These are phyloP conservation scores for Volvox reticuliferus DNA, from an alignment of 139 green algal genomes.

Conservation along the genomic window DNA sequence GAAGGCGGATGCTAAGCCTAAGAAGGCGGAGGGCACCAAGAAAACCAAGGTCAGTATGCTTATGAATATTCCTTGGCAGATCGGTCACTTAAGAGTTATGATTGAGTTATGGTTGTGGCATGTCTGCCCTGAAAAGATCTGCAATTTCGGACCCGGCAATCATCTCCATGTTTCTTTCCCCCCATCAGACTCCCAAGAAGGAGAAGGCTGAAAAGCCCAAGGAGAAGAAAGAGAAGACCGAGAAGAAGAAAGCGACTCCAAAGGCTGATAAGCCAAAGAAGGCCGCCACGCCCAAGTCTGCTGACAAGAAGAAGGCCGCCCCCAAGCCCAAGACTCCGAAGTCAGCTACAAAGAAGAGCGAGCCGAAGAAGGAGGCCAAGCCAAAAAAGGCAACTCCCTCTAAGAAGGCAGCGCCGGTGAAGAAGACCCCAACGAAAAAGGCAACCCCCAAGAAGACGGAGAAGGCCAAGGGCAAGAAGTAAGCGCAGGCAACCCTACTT, in stretches of 20 bases:
- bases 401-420: background rate
- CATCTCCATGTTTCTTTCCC: background rate
- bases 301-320: conserved; percentile 51
- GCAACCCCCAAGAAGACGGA: conserved; percentile 10
- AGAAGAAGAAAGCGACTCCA: conserved; percentile 43
- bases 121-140: too few relatives aligned
- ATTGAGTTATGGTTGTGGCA: too few relatives aligned
- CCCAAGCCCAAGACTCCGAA: background rate
- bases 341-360: conserved; percentile 45
- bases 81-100: too few relatives aligned
- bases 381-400: conserved; percentile 47
- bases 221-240: conserved; percentile 42
- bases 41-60: conserved; percentile 34
- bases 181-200: conserved; percentile 46
- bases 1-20: conserved; percentile 49
- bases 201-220: conserved; percentile 47
- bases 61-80: too few relatives aligned
- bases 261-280: conserved; percentile 56
- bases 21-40: conserved; percentile 38
- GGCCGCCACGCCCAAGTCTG: conserved; percentile 37
- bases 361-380: conserved; percentile 47
- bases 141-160: too few relatives aligned
- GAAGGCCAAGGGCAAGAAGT: conserved; percentile 48
- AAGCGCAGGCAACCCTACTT: background rate
- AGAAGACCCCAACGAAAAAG: conserved; percentile 52